phyloP scores from a whole-genome alignment of 2,329 filamentous ascomycete species.

The Aspergillaceae sp. region DNA sequence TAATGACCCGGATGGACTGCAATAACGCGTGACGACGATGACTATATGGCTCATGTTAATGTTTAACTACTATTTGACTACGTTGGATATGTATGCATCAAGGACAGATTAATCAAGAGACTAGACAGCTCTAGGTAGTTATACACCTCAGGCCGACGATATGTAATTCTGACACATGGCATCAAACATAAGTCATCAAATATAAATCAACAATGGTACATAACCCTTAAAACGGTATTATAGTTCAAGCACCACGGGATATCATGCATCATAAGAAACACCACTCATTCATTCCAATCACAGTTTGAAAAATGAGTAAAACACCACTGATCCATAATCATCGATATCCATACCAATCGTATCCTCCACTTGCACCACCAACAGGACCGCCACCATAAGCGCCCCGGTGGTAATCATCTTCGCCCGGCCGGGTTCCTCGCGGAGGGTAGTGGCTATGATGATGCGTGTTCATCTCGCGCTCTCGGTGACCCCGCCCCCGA shows the following conservation, averaged over 20 bases:
- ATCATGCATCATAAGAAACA: no score
- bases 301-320: no score
- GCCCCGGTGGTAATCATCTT: slow-evolving; percentile 34
- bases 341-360: slow-evolving; percentile 20
- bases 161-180: neutral
- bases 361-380: slow-evolving; percentile 8
- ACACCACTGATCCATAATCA: slow-evolving; percentile 4
- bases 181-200: neutral
- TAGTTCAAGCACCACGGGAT: no score
- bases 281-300: no score
- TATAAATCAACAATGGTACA: neutral
- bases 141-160: neutral
- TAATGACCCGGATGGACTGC: no score
- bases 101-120: no score
- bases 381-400: slow-evolving; percentile 21
- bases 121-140: no score
- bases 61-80: no score
- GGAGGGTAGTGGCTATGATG: slow-evolving; percentile 12
- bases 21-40: no score
- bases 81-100: no score
- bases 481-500: slow-evolving; percentile 18
- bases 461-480: slow-evolving; percentile 21
- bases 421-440: slow-evolving; percentile 22
- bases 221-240: no score
- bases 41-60: no score